These are phyloP conservation scores for Talaromyces sp. DNA, from an alignment of 2,329 filamentous ascomycete genomes.

Conservation along the genomic window DNA sequence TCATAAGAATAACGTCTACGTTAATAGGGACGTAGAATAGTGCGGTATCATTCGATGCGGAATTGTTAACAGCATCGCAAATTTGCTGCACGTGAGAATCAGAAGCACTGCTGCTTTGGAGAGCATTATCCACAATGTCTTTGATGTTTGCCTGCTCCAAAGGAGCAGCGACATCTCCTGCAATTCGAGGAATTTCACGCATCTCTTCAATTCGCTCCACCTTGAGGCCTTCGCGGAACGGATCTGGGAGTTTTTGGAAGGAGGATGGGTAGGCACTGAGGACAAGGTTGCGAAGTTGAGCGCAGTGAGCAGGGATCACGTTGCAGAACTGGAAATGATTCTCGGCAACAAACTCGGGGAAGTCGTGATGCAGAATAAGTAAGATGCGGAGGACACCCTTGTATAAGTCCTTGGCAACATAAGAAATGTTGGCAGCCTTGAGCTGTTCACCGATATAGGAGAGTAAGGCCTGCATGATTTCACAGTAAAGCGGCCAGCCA, in stretches of 20 bases:
- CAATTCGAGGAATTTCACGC: conserved; percentile 66
- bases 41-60: conserved; percentile 60
- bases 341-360: conserved; percentile 86
- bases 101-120: conserved; percentile 64
- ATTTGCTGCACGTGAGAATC: conserved; percentile 73
- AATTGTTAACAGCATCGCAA: conserved; percentile 69
- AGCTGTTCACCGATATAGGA: conserved; percentile 77
- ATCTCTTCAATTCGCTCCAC: conserved; percentile 76
- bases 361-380: conserved; percentile 87
- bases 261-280: conserved; percentile 76
- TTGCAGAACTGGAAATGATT: conserved; percentile 82
- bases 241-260: conserved; percentile 72
- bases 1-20: conserved; percentile 72
- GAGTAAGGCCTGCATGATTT: conserved; percentile 72
- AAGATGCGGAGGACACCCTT: conserved; percentile 80
- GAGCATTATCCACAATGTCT: conserved; percentile 54
- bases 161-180: conserved; percentile 61
- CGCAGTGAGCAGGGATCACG: conserved; percentile 78
- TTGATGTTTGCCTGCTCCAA: conserved; percentile 56
- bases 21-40: conserved; percentile 69
- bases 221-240: conserved; percentile 72
- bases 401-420: conserved; percentile 79
- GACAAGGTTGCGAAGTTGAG: conserved; percentile 85
- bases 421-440: conserved; percentile 69
- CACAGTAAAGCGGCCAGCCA: conserved; percentile 77